Percentiles rank a stretch among this genome's conserved stretches.
These are phyloP conservation scores for Botrytis hyacinthi DNA, from an alignment of 2,329 filamentous ascomycete species.

Conservation along the genomic window DNA sequence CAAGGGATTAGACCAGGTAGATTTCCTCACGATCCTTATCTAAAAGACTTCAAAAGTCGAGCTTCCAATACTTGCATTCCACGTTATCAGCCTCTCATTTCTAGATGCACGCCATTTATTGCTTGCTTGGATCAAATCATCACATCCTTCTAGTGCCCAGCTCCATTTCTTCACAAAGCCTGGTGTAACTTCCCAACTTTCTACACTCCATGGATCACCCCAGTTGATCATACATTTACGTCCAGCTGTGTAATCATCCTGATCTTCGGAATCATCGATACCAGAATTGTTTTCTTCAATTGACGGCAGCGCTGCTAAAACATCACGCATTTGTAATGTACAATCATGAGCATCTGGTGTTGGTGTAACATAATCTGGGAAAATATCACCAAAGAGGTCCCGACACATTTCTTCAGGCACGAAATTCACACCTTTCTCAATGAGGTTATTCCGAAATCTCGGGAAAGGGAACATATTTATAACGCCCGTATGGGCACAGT, in stretches of 20 bases:
- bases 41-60: background rate
- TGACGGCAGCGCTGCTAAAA: conserved; percentile 14
- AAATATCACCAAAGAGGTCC: conserved; percentile 26
- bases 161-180: conserved; percentile 26
- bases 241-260: conserved; percentile 21
- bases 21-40: background rate
- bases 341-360: background rate
- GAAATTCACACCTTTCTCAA: conserved; percentile 23
- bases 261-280: conserved; percentile 9
- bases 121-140: conserved; percentile 27
- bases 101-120: conserved; percentile 24
- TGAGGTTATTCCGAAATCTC: conserved; percentile 30
- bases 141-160: conserved; percentile 26
- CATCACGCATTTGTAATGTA: conserved; percentile 7
- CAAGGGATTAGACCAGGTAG: background rate
- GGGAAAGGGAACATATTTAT: conserved; percentile 30
- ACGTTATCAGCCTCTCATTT: background rate
- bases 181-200: conserved; percentile 29
- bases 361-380: conserved; percentile 21
- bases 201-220: conserved; percentile 26
- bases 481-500: conserved; percentile 17
- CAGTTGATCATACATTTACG: conserved; percentile 25
- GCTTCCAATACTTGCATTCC: background rate
- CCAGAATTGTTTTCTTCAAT: background rate
- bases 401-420: conserved; percentile 21